Conservation (phyloP, 768 basidiomycete genomes). For the Asterophora parasitica region DNA sequence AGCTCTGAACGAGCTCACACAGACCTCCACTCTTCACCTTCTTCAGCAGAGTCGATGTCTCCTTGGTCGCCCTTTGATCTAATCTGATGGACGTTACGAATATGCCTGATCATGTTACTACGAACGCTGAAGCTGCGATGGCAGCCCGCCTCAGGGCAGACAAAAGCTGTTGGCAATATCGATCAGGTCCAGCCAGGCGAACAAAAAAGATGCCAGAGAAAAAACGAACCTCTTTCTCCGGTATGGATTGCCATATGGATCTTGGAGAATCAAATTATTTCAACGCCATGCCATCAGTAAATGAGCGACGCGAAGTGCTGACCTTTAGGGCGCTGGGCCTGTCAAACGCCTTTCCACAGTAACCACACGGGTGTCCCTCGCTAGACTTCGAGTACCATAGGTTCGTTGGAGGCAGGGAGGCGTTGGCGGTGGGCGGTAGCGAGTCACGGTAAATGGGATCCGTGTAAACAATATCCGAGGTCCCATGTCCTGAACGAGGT, state of each 20-base stretch:
- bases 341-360: constrained; percentile 20
- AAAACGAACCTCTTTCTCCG: constrained; percentile 20
- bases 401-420: constrained; percentile 3
- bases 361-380: constrained; percentile 20
- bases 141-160: constrained; percentile 59
- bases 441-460: background rate
- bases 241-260: constrained; percentile 23
- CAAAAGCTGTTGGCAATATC: constrained; percentile 38
- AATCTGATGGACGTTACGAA: constrained; percentile 33
- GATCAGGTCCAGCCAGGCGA: constrained; percentile 6
- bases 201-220: background rate
- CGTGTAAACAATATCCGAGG: constrained; percentile 1
- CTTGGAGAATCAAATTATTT: constrained; percentile 2
- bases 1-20: background rate
- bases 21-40: constrained; percentile 9
- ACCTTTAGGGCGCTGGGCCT: constrained; percentile 23
- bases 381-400: constrained; percentile 4
- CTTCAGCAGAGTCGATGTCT: constrained; percentile 17
- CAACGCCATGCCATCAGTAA: background rate
- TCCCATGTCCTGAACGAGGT: constrained; percentile 4
- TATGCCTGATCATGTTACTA: constrained; percentile 67
- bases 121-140: constrained; percentile 63
- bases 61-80: constrained; percentile 17
- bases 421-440: constrained; percentile 3
- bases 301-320: background rate